Evolutionary conservation across 805 yeast species (phyloP), one percentile per base, ranked within the genome.

Genomic region (Wickerhamomyces silvicola): DNA sequence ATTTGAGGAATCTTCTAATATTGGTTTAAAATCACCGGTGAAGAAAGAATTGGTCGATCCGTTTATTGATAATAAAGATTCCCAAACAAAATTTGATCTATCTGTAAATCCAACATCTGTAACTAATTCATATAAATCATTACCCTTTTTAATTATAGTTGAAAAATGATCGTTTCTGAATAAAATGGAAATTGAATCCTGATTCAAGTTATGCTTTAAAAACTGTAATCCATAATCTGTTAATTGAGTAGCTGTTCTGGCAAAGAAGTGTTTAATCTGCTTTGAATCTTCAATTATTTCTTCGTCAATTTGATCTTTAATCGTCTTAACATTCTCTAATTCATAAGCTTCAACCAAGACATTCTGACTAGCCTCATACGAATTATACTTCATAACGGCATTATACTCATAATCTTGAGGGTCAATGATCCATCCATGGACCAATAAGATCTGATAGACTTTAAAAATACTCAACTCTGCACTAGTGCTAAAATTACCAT

Each of bases 141-240:
- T 59, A 12, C 53, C 56, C 15, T 54, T 53, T 48, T 78, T 78
- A 36, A 56, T 70, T 9, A 88, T 52, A 0, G 96, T 85, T 41
- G 72, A 72, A 57, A 84, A 90, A 54, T 87, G 96, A 54, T 92
- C 88, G 56, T 92, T 90, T 49, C 97, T 69, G 62, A 88, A 92
- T 39, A 90, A 71, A 0, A 90, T 75, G 1, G 78, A 72, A 34
- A 78, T 66, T 6, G 78, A 69, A 25, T 77, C 77, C 11, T 68
- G 66, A 1, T 56, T 50, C 18, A 84, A 51, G 4, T 64, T 47
- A 6, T 57, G 52, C 37, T 62, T 60, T 39, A 83, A 52, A 32
- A 60, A 59, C 1, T 51, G 35, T 10, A 83, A 53, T 0, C 98
- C 98, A 29, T 63, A 58, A 1, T 60, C 62, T 0, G 97, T 85